phyloP scores from a whole-genome alignment of 371 early-diverging fungal genomes.

The Rhizopus stolonifer region DNA sequence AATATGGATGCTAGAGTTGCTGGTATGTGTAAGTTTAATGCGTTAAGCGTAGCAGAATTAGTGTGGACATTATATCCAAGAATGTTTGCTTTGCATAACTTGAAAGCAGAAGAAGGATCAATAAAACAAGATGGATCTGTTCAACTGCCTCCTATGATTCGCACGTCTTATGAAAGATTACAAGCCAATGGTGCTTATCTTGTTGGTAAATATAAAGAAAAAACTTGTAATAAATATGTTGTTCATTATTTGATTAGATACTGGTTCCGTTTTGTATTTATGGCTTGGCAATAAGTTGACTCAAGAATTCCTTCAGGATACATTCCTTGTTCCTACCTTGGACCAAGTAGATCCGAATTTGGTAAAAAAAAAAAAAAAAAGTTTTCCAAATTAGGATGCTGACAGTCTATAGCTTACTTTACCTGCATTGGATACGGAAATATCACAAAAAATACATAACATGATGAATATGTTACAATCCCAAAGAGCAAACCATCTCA shows the following conservation, averaged over 20 bases:
- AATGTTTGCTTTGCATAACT: slow-evolving; percentile 69
- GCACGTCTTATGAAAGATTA: slow-evolving; percentile 79
- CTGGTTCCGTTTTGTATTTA: slow-evolving; percentile 73
- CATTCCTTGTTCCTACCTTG: slow-evolving; percentile 76
- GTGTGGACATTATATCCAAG: slow-evolving; percentile 86
- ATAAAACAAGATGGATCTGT: slow-evolving; percentile 41
- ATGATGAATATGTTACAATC: slow-evolving; percentile 63
- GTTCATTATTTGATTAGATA: slow-evolving; percentile 77
- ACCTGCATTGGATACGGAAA: slow-evolving; percentile 58
- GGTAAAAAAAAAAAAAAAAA: slow-evolving; percentile 41
- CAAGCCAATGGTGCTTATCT: slow-evolving; percentile 76
- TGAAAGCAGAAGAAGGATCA: slow-evolving; percentile 50
- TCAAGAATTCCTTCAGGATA: slow-evolving; percentile 56
- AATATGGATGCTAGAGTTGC: slow-evolving; percentile 77
- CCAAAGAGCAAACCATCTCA: slow-evolving; percentile 38
- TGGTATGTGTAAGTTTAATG: slow-evolving; percentile 76
- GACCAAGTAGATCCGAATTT: slow-evolving; percentile 72
- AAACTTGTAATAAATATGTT: too few relatives aligned
- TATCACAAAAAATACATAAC: slow-evolving; percentile 56
- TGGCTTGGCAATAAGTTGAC: slow-evolving; percentile 87
- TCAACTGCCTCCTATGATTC: slow-evolving; percentile 66
- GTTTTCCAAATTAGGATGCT: slow-evolving; percentile 18
- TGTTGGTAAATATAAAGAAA: slow-evolving; percentile 35
- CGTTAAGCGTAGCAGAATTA: slow-evolving; percentile 70
- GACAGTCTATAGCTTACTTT: too few relatives aligned